Evolutionary conservation across 2,329 filamentous ascomycete species (phyloP).

Genomic region (Paracoccidioides lutzii): DNA sequence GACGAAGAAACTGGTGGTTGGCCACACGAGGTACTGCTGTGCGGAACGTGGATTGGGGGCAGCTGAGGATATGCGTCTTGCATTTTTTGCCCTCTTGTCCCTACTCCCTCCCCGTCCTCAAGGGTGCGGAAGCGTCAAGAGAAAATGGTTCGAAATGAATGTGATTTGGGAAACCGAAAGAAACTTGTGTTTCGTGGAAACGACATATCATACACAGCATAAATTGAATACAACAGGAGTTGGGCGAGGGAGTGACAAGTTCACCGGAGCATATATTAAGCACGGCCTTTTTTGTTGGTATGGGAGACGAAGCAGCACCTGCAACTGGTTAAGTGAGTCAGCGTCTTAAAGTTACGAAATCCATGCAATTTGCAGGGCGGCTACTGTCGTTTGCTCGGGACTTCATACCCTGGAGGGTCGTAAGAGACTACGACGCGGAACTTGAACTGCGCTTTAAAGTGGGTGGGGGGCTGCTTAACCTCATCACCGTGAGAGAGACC

Average conservation of each 20-base stretch:
- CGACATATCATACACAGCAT: neutral
- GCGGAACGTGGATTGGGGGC: conserved; percentile 16
- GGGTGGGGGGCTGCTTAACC: neutral
- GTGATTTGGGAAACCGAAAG: neutral
- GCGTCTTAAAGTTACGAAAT: neutral
- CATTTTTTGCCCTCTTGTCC: conserved; percentile 14
- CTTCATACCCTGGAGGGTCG: neutral
- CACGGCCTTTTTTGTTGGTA: neutral
- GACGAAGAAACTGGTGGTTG: conserved; percentile 26
- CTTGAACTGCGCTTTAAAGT: neutral
- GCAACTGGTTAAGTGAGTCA: neutral
- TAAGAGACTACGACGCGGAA: neutral
- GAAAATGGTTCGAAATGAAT: neutral
- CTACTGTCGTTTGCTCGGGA: neutral
- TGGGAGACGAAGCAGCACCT: neutral
- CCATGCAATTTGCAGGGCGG: neutral
- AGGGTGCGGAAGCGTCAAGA: neutral
- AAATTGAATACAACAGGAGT: neutral
- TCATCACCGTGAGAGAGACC: neutral
- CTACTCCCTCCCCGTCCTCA: neutral
- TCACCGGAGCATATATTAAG: neutral
- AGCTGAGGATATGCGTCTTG: conserved; percentile 23
- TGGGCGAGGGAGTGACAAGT: neutral
- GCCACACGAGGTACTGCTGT: conserved; percentile 16
- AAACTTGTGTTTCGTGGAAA: neutral